Percentiles rank a stretch among this genome's conserved stretches.
These are phyloP conservation scores for Apiotrichum montevideense DNA, from an alignment of 1,284 basidiomycete species.

Conservation along the genomic window DNA sequence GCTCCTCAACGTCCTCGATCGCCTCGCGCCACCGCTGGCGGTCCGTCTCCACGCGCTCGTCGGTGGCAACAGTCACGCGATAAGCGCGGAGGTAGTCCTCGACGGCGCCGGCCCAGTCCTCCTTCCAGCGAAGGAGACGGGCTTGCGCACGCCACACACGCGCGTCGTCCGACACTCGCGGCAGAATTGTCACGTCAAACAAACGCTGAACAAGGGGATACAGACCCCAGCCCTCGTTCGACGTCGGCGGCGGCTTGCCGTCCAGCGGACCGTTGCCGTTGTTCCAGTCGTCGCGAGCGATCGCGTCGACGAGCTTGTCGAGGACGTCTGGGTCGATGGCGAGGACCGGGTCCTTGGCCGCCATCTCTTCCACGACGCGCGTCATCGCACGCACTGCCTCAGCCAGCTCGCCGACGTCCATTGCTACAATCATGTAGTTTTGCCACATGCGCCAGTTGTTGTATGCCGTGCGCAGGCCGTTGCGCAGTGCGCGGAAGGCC, in stretches of 20 bases:
- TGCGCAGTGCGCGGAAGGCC: slow-evolving; percentile 89
- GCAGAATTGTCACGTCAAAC: slow-evolving; percentile 70
- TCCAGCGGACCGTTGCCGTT: slow-evolving; percentile 38
- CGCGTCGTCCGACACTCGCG: slow-evolving; percentile 62
- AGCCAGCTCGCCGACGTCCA: slow-evolving; percentile 85
- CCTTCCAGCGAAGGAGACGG: slow-evolving; percentile 66
- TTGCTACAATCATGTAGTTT: slow-evolving; percentile 91
- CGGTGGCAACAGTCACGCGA: slow-evolving; percentile 63
- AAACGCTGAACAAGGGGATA: slow-evolving; percentile 59
- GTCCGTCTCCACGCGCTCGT: slow-evolving; percentile 60
- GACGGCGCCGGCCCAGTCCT: slow-evolving; percentile 66
- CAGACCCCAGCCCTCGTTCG: slow-evolving; percentile 64
- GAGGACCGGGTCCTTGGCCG: slow-evolving; percentile 56
- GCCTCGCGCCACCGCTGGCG: slow-evolving; percentile 63
- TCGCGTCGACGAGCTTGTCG: slow-evolving; percentile 78
- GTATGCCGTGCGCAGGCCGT: slow-evolving; percentile 75
- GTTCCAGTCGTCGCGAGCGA: slow-evolving; percentile 55
- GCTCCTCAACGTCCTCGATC: slow-evolving; percentile 68
- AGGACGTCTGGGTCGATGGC: slow-evolving; percentile 78
- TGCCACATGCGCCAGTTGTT: slow-evolving; percentile 98
- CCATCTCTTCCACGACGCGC: slow-evolving; percentile 70
- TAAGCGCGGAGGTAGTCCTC: slow-evolving; percentile 79
- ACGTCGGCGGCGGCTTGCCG: slow-evolving; percentile 35
- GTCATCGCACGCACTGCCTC: slow-evolving; percentile 80
- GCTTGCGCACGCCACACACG: slow-evolving; percentile 75